phyloP scores from a whole-genome alignment of 1,284 basidiomycete species.

The Pyrrhoderma noxium region DNA sequence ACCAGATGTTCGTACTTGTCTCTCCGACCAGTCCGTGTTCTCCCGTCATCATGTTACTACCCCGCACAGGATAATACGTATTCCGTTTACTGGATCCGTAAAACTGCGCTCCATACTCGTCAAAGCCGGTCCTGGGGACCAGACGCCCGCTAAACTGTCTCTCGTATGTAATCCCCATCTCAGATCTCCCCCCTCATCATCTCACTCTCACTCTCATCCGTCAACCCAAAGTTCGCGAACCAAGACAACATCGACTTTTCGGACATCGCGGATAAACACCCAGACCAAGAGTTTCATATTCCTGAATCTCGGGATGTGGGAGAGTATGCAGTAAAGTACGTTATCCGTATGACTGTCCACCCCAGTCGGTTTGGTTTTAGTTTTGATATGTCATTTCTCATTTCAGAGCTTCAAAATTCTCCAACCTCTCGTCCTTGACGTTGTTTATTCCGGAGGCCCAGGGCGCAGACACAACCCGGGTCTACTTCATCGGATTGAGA shows the following conservation, averaged over 20 bases:
- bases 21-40: constrained; percentile 8
- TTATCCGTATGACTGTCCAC: background rate
- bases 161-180: constrained; percentile 9
- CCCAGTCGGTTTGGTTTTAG: background rate
- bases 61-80: constrained; percentile 55
- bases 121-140: constrained; percentile 65
- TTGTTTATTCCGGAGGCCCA: constrained; percentile 69
- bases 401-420: constrained; percentile 66
- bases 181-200: too few species aligned
- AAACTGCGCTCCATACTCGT: constrained; percentile 67
- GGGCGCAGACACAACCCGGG: constrained; percentile 58
- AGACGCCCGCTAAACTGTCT: constrained; percentile 59
- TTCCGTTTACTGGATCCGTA: constrained; percentile 77
- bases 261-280: constrained; percentile 50
- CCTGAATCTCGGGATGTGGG: constrained; percentile 64
- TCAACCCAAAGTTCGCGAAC: constrained; percentile 54
- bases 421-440: constrained; percentile 63
- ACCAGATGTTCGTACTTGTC: constrained; percentile 54
- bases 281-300: constrained; percentile 63
- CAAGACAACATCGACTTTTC: constrained; percentile 67
- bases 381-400: background rate
- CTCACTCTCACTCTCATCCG: too few species aligned
- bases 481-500: constrained; percentile 77
- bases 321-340: constrained; percentile 65
- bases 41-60: background rate